Base-by-base conservation (phyloP, 2,329 filamentous ascomycete genomes). In the Parastagonospora avenae region DNA sequence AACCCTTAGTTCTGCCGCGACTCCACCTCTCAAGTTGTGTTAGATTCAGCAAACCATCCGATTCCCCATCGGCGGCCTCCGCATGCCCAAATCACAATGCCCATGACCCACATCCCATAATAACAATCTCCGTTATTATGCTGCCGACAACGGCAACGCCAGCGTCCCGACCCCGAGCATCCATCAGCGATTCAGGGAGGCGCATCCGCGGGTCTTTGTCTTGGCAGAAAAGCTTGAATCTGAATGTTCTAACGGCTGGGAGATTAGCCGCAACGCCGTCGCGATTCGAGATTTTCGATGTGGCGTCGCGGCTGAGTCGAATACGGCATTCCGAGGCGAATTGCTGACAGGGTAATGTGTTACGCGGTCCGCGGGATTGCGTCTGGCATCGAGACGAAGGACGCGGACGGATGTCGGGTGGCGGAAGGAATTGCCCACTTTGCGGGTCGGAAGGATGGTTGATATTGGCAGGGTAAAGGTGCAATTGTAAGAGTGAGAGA, bases 181-280 rank as follows among this genome's bases (percentile, higher is more conserved):
- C 45, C 50, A 54, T 54, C 43, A 31, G 52, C 35, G 14, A 44
- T 12, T 41, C 30, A 35, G 44, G 55, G 55, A 58, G 42, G 35
- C 32, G 33, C 42, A 44, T 24, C 55, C 50, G 52, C 29, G 35
- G 37, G 12, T n/a, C 31, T 32, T 28, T 42, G 46, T 7, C 47
- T 59, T 53, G 55, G 53, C 58, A 10, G 8, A 27, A 51, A 59
- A 57, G 51, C 55, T 59, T 59, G 43, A 38, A 14, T 14, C 29
- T 31, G 39, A 14, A 15, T 14, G 28, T 30, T 11, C 45, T 51
- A 50, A 32, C 19, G 38, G 43, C 31, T 32, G 41, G 42, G 47
- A 35, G 48, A 38, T 43, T 59, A 56, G 57, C 46, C 49, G 54
- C 48, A 51, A 2, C 37, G 47, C 49, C 48, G 42, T 42, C 24